A percentile compares a stretch with the other conserved stretches of the same genome.
Evolutionary conservation across 148 eudicot genomes (phyloP).

Genomic region (Silene uniflora): DNA sequence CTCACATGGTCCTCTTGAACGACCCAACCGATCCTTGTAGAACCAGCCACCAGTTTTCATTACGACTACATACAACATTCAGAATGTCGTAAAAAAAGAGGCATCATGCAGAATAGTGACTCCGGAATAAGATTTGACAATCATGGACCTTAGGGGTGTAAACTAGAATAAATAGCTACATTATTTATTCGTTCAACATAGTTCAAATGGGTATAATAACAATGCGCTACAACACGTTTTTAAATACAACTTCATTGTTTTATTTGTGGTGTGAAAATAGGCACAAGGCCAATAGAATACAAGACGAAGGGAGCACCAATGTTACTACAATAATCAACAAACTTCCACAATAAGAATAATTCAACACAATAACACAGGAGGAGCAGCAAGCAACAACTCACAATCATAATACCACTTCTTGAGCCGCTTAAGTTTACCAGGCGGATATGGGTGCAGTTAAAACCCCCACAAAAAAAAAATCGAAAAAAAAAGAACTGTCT

Average conservation of each 20-base stretch:
- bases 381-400: conserved; percentile 31
- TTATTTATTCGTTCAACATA: background rate
- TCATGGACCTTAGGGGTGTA: background rate
- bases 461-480: conserved; percentile 87
- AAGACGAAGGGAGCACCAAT: no score
- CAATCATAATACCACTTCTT: conserved; percentile 84
- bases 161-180: background rate
- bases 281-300: no score
- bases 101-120: background rate
- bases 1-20: conserved; percentile 89
- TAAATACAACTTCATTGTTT: background rate
- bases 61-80: conserved; percentile 38
- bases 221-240: background rate
- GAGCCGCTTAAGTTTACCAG: conserved; percentile 67
- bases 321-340: no score
- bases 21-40: conserved; percentile 90
- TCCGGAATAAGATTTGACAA: background rate
- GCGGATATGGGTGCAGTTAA: conserved; percentile 73
- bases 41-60: conserved; percentile 82
- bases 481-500: conserved; percentile 81
- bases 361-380: background rate
- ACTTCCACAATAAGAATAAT: background rate
- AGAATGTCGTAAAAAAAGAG: conserved; percentile 2
- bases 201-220: background rate
- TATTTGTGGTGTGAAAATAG: background rate